phyloP scores from a whole-genome alignment of 495 filamentous ascomycete species.

The Penicillium parvum region DNA sequence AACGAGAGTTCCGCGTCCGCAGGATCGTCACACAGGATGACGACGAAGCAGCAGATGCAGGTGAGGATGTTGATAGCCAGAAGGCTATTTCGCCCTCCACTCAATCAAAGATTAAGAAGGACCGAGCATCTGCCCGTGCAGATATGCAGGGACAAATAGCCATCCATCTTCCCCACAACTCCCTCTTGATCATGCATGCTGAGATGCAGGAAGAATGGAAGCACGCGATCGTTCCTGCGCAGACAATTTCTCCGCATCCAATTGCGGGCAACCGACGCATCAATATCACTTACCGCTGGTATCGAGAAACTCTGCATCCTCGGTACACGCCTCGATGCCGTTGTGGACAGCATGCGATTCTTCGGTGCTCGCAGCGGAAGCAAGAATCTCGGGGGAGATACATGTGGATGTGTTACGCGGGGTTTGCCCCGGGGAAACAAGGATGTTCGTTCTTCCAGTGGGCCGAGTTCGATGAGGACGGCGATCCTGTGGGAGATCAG shows the following conservation, averaged over 20 bases:
- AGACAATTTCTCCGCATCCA: constrained; percentile 75
- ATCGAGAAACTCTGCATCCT: constrained; percentile 70
- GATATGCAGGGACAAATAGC: constrained; percentile 78
- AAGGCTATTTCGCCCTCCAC: constrained; percentile 1
- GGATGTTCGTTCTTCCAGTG: constrained; percentile 82
- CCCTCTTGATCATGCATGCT: constrained; percentile 88
- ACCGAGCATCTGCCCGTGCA: constrained; percentile 32
- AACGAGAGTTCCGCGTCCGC: constrained; percentile 84
- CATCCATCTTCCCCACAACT: constrained; percentile 91
- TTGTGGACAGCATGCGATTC: constrained; percentile 65
- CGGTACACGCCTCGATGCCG: constrained; percentile 52
- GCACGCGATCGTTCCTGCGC: constrained; percentile 65
- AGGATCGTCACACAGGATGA: constrained; percentile 60
- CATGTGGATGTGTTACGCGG: constrained; percentile 91
- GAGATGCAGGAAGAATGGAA: constrained; percentile 64
- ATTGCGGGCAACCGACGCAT: constrained; percentile 74
- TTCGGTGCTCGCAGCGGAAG: constrained; percentile 75
- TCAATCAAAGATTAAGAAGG: constrained; percentile 1
- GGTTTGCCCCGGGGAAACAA: constrained; percentile 69
- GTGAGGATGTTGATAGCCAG: constrained; percentile 8
- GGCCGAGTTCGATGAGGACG: constrained; percentile 86
- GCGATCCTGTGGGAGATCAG: constrained; percentile 64
- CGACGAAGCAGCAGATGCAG: constrained; percentile 19
- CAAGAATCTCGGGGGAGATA: constrained; percentile 72
- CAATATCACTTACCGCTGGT: constrained; percentile 92